Base-by-base conservation (phyloP, 305 asterid genomes). In the Striga hermonthica region DNA sequence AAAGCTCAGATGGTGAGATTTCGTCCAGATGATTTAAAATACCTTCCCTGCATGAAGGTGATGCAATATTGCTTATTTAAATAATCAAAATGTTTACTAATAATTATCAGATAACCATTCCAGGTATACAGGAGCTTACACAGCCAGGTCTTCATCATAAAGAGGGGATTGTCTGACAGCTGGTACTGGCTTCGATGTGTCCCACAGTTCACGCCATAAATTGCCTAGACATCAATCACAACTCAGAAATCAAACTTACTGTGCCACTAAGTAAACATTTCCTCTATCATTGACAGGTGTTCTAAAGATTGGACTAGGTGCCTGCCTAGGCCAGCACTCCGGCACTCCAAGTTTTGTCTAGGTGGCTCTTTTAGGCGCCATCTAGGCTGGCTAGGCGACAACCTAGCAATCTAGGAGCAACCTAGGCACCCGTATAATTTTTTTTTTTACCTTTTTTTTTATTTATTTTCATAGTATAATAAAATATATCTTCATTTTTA, bases 161-260 rank as follows among this genome's bases (percentile, higher is more conserved):
- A 93, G 94, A 52, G 99, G 97, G 50, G 93, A 74, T 71, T 93
- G 99, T 79, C 79, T 81, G 72, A 85, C 91, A 41, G 99, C 95
- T 55, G 97, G 97, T 60, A 93, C 82, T 52, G 96, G 88, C 75
- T 93, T 93, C 69, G 99, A 79, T 50, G 99, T 84, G 81, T 88
- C 97, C 97, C 99, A 93, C 60, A 93, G 81, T 81, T 93, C 97
- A 65, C 88, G 95, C 99, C 99, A 93, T 75, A 93, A 85, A 79
- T 93, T 93, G 65, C 97, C 99, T 93, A 67, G 65, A 67, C 70
- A 78, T 55, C 63, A 63, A 65, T 56, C 64, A 54, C 53, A 13
- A 70, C 49, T 59, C 74, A 65, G 44, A 14, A 22, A 47, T 37
- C 2, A 56, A 11, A 8, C 57, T 4, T 4, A 4, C 3, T 8